A percentile compares a stretch with the other conserved stretches of the same genome.
Conservation (phyloP, 2,329 filamentous ascomycete genomes). For the Nemania abortiva region DNA sequence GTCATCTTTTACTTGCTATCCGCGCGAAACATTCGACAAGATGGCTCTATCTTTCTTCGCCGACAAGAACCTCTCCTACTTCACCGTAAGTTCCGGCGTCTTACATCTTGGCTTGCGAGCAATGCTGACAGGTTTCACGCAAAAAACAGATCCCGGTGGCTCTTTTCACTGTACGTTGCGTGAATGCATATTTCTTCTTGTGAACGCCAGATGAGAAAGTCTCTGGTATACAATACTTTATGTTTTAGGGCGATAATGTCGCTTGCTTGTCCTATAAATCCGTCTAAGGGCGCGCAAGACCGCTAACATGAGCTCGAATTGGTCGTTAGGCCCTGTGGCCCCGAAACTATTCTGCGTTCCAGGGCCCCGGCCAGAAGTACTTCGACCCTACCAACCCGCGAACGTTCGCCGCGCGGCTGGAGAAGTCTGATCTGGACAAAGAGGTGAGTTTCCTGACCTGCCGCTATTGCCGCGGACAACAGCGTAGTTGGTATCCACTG, state of each 20-base stretch:
- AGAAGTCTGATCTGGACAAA: conserved; percentile 48
- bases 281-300: background rate
- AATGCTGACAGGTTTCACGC: conserved; percentile 20
- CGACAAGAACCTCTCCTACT: conserved; percentile 52
- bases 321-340: conserved; percentile 43
- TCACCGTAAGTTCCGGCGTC: conserved; percentile 43
- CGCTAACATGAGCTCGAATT: conserved; percentile 10
- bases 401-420: conserved; percentile 42
- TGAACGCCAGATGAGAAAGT: background rate
- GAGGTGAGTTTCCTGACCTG: conserved; percentile 38
- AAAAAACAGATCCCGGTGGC: conserved; percentile 45
- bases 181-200: background rate
- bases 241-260: no score
- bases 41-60: conserved; percentile 46
- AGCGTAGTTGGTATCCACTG: background rate
- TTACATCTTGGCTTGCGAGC: background rate
- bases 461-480: background rate
- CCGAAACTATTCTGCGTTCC: conserved; percentile 49
- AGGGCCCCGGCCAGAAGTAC: conserved; percentile 45
- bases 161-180: conserved; percentile 44
- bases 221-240: no score
- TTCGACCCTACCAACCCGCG: conserved; percentile 49
- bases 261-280: background rate
- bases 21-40: conserved; percentile 14
- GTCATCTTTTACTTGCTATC: conserved; percentile 1